A percentile compares a stretch with the other conserved stretches of the same genome.
These are phyloP conservation scores for Mycena vitilis DNA, from an alignment of 768 basidiomycete species.

Conservation along the genomic window DNA sequence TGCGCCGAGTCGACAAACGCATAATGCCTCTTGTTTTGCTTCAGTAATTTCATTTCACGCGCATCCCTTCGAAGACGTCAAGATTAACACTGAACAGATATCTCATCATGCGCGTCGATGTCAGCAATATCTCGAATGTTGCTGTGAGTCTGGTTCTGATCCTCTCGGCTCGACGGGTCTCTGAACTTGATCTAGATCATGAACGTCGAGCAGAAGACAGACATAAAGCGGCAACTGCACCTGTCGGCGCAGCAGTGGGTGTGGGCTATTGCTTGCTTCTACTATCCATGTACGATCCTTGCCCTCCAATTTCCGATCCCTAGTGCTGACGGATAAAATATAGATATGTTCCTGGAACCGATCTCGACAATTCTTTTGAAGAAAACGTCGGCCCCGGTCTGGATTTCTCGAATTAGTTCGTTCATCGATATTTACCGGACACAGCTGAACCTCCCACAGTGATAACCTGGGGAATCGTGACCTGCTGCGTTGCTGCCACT, in stretches of 20 bases:
- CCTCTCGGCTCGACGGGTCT: not conserved
- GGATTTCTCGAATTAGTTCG: constrained; percentile 26
- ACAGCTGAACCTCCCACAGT: constrained; percentile 20
- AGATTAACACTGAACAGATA: constrained; percentile 19
- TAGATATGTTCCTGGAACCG: constrained; percentile 36
- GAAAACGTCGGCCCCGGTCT: constrained; percentile 32
- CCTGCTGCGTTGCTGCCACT: constrained; percentile 36
- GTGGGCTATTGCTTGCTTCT: constrained; percentile 40
- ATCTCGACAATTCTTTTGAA: constrained; percentile 37
- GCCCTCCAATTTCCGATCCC: not conserved
- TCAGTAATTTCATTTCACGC: constrained; percentile 32
- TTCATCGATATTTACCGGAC: not conserved
- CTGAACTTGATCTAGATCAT: constrained; percentile 30
- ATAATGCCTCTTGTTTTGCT: constrained; percentile 29
- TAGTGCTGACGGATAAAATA: not conserved
- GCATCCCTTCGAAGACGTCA: not conserved
- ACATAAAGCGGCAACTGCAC: constrained; percentile 36
- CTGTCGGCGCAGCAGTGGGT: constrained; percentile 39
- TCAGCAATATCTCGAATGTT: constrained; percentile 39
- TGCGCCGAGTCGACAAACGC: constrained; percentile 28
- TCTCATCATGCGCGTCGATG: constrained; percentile 39
- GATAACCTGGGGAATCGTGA: constrained; percentile 40
- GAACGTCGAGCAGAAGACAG: constrained; percentile 36
- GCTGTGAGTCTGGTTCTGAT: constrained; percentile 16
- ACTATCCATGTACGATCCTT: constrained; percentile 33